Evolutionary conservation across 805 yeast genomes (phyloP), one percentile per base, ranked within the genome.

Genomic region (Debaryomyces tyrocola): DNA sequence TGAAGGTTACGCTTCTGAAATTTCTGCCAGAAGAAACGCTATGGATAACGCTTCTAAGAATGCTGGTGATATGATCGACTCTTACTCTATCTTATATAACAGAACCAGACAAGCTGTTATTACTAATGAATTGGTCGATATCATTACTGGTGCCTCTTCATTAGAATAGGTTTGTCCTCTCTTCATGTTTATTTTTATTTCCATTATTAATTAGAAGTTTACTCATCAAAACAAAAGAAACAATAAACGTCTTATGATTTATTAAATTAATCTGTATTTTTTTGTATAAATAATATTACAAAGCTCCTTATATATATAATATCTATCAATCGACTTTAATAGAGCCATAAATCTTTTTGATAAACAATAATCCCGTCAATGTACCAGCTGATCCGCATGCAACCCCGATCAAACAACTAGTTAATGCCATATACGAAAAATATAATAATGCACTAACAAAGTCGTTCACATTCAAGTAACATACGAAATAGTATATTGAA

Each of bases 11-110:
- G 97, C 98, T 52, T 88, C 98, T 49, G 99, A 92, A 80, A 82
- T 91, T 58, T 86, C 95, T 55, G 97, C 99, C 51, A 91, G 99
- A 85, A 91, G 99, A 84, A 92, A 90, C 70, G 98, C 99, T 60
- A 92, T 92, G 99, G 99, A 92, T 77, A 94, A 94, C 68, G 99
- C 99, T 54, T 90, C 97, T 60, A 92, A 94, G 94, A 92, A 92
- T 70, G 99, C 99, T 54, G 96, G 96, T 77, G 99, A 94, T 64
- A 94, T 94, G 98, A 94, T 94, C 70, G 84, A 82, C 77, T 86
- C 82, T 69, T 92, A 88, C 87, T 87, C 98, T 59, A 94, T 94
- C 73, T 84, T 94, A 75, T 94, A 94, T 79, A 94, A 94, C 91
- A 92, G 99, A 84, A 87, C 97, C 66, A 90, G 97, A 82, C 99